phyloP scores from a whole-genome alignment of 2,329 filamentous ascomycete genomes.

The Calonectria crousiana region DNA sequence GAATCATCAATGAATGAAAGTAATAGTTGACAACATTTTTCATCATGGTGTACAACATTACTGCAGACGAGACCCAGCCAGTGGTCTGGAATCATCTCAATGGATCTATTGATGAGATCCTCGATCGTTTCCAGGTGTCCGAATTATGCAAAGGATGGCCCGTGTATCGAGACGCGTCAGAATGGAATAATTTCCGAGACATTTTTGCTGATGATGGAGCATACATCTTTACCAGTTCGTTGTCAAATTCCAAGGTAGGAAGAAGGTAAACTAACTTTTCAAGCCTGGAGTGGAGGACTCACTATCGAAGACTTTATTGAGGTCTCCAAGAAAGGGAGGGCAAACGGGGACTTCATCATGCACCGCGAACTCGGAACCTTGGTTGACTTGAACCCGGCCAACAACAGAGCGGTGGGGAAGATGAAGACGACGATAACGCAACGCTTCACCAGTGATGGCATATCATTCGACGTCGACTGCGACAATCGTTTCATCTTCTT shows the following conservation, averaged over 20 bases:
- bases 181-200: constrained; percentile 15
- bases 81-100: constrained; percentile 14
- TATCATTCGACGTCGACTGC: constrained; percentile 62
- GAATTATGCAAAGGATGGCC: constrained; percentile 18
- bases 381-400: constrained; percentile 55
- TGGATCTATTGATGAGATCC: not conserved
- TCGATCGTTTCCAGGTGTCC: constrained; percentile 4
- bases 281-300: constrained; percentile 58
- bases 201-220: constrained; percentile 10
- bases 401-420: constrained; percentile 61
- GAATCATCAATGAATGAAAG: not conserved
- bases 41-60: constrained; percentile 23
- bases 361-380: constrained; percentile 65
- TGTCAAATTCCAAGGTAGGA: not conserved
- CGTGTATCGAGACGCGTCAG: constrained; percentile 14
- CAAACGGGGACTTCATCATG: constrained; percentile 67
- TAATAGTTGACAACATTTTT: not conserved
- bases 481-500: constrained; percentile 65
- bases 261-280: not conserved
- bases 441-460: constrained; percentile 52
- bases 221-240: constrained; percentile 3
- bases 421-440: constrained; percentile 68
- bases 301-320: constrained; percentile 43
- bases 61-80: constrained; percentile 9
- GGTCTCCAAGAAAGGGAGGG: constrained; percentile 63